phyloP scores from a whole-genome alignment of 2,329 filamentous ascomycete genomes.

The Talaromyces sp. region DNA sequence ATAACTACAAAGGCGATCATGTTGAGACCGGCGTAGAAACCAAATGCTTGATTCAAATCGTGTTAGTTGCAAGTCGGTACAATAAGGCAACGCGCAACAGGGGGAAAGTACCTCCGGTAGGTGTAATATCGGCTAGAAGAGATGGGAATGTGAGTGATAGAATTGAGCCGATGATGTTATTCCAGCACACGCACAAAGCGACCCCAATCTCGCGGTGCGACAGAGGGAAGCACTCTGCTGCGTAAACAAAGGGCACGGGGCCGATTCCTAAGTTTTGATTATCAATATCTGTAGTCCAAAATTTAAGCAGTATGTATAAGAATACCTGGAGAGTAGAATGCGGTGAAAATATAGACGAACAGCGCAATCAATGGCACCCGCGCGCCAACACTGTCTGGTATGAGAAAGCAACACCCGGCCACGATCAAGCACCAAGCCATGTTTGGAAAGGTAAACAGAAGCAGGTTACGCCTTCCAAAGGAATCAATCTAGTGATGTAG shows the following conservation, averaged over 20 bases:
- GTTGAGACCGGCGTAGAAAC: slow-evolving; percentile 58
- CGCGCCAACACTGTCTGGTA: slow-evolving; percentile 36
- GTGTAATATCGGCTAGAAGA: slow-evolving; percentile 43
- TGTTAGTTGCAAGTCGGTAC: slow-evolving; percentile 11
- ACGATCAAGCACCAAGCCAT: slow-evolving; percentile 65
- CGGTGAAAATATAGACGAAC: slow-evolving; percentile 62
- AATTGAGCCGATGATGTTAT: slow-evolving; percentile 44
- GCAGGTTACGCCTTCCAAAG: slow-evolving; percentile 57
- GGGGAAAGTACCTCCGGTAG: slow-evolving; percentile 32
- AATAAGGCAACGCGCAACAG: background rate
- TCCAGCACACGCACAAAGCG: slow-evolving; percentile 40
- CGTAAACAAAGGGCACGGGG: slow-evolving; percentile 47
- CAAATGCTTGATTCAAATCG: slow-evolving; percentile 41
- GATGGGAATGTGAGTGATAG: slow-evolving; percentile 48
- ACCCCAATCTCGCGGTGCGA: slow-evolving; percentile 50
- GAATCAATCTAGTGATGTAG: slow-evolving; percentile 49
- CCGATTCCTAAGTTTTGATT: slow-evolving; percentile 31
- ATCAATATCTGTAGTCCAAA: slow-evolving; percentile 14
- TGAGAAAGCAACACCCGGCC: slow-evolving; percentile 54
- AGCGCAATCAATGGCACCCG: slow-evolving; percentile 53
- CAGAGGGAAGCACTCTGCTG: slow-evolving; percentile 51
- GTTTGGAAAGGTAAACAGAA: slow-evolving; percentile 62
- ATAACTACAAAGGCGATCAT: slow-evolving; percentile 59
- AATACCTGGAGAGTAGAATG: slow-evolving; percentile 61
- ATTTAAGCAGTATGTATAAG: slow-evolving; percentile 4